Evolutionary conservation across 2,329 filamentous ascomycete genomes (phyloP), one percentile per base, ranked within the genome.

Genomic region (Ophiostoma australiae): DNA sequence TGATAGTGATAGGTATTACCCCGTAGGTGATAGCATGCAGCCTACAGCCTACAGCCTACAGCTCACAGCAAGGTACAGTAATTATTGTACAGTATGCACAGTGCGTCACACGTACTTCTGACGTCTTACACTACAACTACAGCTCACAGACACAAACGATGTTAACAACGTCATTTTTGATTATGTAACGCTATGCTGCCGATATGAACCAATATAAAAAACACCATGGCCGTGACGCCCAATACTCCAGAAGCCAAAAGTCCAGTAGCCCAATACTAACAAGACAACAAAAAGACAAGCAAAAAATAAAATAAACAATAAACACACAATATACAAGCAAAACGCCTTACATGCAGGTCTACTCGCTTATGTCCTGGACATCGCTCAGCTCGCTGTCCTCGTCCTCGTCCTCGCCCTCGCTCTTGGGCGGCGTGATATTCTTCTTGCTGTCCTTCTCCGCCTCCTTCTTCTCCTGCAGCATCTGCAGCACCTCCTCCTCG

Each of bases 401-500:
- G 8, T 48, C 33, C 33, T 37, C 13, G n/a, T 39, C 69, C 11
- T 65, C 27, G 15, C 5, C 35, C n/a, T 70, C 63, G 63, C 68
- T 72, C 67, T 69, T 61, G 39, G 58, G 70, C 44, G 48, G 68
- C 61, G 61, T 67, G 48, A 55, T 55, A 39, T n/a, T n/a, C 39
- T 23, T 52, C 17, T n/a, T 41, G 11, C 20, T n/a, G 4, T 15
- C 1, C 11, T 58, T 6, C n/a, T 58, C 17, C n/a, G 3, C n/a
- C 23, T 2, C 8, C 37, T 23, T 20, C 37, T n/a, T 66, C 20
- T 67, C 72, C 69, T 73, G 35, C 77, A 83, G 78, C 81, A 83
- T 82, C 77, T 79, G 78, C 71, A 80, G 80, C 61, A 83, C 82
- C 73, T 82, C 80, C n/a, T 77, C 77, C 76, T 83, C 82, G 37